phyloP scores from a whole-genome alignment of 768 basidiomycete species.

The Mycena haematopus region DNA sequence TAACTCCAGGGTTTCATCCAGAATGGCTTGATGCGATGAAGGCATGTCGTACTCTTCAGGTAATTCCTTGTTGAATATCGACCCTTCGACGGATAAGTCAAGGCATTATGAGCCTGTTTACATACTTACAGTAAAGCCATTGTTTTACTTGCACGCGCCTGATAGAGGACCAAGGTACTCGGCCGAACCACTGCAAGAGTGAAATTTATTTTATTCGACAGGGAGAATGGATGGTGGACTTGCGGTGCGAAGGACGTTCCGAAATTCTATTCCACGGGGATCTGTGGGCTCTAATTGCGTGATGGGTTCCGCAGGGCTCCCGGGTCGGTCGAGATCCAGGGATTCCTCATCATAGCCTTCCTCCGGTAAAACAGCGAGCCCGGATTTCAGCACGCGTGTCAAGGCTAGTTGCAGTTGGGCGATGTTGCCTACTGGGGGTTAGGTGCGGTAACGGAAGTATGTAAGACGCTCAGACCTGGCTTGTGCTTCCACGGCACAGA shows the following conservation, averaged over 20 bases:
- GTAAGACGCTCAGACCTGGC: slow-evolving; percentile 35
- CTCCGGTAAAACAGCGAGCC: slow-evolving; percentile 61
- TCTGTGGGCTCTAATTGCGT: slow-evolving; percentile 65
- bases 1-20: slow-evolving; percentile 67
- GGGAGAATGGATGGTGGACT: slow-evolving; percentile 30
- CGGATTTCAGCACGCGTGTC: slow-evolving; percentile 67
- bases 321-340: slow-evolving; percentile 53
- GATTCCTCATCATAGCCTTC: slow-evolving; percentile 64
- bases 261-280: slow-evolving; percentile 76
- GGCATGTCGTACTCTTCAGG: slow-evolving; percentile 57
- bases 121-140: slow-evolving; percentile 72
- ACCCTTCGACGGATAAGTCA: slow-evolving; percentile 37
- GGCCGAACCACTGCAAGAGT: slow-evolving; percentile 66
- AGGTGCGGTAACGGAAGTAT: neutral
- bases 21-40: slow-evolving; percentile 48
- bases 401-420: slow-evolving; percentile 65
- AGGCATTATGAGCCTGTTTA: too few relatives aligned
- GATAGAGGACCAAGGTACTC: slow-evolving; percentile 76
- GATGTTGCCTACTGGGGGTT: slow-evolving; percentile 38
- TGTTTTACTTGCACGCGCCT: slow-evolving; percentile 64
- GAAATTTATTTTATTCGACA: slow-evolving; percentile 5
- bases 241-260: slow-evolving; percentile 67
- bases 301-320: slow-evolving; percentile 67
- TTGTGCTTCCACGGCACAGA: slow-evolving; percentile 51
- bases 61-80: slow-evolving; percentile 73